These are phyloP conservation scores for Suaeda aralocaspica DNA, from an alignment of 148 eudicot genomes.

Conservation along the genomic window DNA sequence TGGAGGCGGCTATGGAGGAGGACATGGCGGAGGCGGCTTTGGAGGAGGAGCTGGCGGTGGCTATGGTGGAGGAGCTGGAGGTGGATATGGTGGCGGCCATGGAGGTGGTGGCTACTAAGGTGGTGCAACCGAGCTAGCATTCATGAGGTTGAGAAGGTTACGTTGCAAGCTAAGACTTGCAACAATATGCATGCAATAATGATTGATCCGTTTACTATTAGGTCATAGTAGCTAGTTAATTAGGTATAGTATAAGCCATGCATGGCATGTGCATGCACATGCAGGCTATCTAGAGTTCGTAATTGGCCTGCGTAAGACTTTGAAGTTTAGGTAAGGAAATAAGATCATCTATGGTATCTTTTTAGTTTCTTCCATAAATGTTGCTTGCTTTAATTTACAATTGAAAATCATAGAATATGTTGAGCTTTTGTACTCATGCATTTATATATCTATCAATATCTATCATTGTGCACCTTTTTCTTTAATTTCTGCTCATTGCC, in stretches of 20 bases:
- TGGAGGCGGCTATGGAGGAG: constrained; percentile 15
- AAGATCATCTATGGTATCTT: not conserved
- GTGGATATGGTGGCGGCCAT: constrained; percentile 9
- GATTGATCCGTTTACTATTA: not conserved
- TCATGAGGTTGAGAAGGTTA: not conserved
- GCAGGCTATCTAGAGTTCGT: constrained; percentile 1
- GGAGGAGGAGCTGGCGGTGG: constrained; percentile 19
- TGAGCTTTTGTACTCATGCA: not conserved
- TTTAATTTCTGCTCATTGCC: too few relatives aligned
- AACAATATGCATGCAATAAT: too few relatives aligned
- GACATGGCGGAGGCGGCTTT: constrained; percentile 15
- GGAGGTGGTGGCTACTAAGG: constrained; percentile 19
- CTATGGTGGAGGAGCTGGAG: not conserved
- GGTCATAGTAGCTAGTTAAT: not conserved
- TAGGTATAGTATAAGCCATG: not conserved
- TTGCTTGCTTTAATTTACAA: not conserved
- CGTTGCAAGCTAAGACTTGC: too few relatives aligned
- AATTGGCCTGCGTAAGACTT: not conserved
- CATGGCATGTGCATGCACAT: not conserved
- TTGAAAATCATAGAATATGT: not conserved
- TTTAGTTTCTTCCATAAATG: not conserved
- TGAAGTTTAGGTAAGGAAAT: not conserved
- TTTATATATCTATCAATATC: not conserved
- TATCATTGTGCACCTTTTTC: too few relatives aligned
- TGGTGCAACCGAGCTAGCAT: too few relatives aligned